Evolutionary conservation across 73 alveolate genomes (phyloP), one percentile per base, ranked within the genome.

Genomic region (Blepharisma japonicum): DNA sequence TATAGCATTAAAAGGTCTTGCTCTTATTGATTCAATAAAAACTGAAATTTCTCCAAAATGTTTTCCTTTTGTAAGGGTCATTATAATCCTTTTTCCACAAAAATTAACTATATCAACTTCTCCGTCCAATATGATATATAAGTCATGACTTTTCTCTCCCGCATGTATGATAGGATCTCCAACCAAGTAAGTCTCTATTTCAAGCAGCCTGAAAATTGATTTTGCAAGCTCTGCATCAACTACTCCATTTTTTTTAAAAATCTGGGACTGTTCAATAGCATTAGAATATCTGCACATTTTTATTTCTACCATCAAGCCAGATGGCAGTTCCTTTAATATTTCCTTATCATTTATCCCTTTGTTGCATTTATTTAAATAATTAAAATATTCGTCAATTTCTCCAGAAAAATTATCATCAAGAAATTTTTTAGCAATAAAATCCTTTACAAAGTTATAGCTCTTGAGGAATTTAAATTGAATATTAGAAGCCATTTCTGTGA

Each of bases 101-200:
- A 61, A 14, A 55, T 90, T 88, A 32, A 85, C 45, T 53, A 88
- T 51, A 21, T 55, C 70, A 0, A 83, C 92, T 50, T 88, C 90
- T 1, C 95, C 95, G 1, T 88, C 95, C 14, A 88, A 25, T 7
- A 88, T 18, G 45, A 85, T 6, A 61, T 2, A 61, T 2, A 61
- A 9, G 47, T 61, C 74, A 9, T 14, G 23, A 2, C 18, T 61
- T 61, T n/a, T 61, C 14, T 61, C 74, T 20, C 74, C 74, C 2
- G 23, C 14, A 8, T 61, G 14, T 0, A 61, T 25, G 0, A 61
- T 61, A 25, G 47, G 14, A 25, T 61, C 74, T 25, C 74, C 74
- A 5, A 25, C 23, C 47, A 61, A 25, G 5, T 61, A 61, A 25
- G 2, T 14, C 5, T 61, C 47, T 9, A 61, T 8, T 25, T 61